phyloP scores from a whole-genome alignment of 1,139 yeast species.

The Debaryomyces nepalensis region DNA sequence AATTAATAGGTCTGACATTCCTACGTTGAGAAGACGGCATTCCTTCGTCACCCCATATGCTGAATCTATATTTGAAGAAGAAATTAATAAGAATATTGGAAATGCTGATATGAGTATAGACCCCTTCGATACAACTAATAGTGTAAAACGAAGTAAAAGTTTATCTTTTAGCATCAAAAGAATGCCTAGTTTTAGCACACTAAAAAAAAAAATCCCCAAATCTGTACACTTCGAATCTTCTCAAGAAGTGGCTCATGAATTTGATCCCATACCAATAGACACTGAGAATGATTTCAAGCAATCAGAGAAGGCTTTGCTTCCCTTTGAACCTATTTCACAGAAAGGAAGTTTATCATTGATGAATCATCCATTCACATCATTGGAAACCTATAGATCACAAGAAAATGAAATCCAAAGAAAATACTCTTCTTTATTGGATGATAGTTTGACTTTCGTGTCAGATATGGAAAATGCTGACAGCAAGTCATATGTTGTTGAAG shows the following conservation, averaged over 20 bases:
- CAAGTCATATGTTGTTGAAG: not conserved
- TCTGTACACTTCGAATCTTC: conserved; percentile 15
- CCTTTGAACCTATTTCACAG: conserved; percentile 13
- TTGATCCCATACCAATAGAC: no score
- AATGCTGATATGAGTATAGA: conserved; percentile 17
- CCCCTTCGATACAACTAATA: conserved; percentile 15
- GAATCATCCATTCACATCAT: no score
- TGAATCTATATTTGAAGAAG: conserved; percentile 13
- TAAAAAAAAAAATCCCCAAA: conserved; percentile 13
- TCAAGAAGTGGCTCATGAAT: not conserved
- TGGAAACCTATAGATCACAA: conserved; percentile 12
- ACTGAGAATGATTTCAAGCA: not conserved
- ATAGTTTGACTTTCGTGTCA: conserved; percentile 1
- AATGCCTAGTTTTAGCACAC: conserved; percentile 15
- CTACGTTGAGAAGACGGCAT: conserved; percentile 15
- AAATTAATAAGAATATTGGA: conserved; percentile 12
- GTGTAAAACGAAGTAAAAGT: conserved; percentile 16
- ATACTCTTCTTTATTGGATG: conserved; percentile 12
- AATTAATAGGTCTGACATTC: conserved; percentile 11
- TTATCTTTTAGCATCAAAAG: conserved; percentile 12
- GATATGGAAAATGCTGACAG: not conserved
- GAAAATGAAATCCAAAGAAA: conserved; percentile 14
- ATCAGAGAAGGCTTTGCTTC: conserved; percentile 13
- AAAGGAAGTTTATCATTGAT: no score
- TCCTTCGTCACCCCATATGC: conserved; percentile 15